Conservation (phyloP, 2,329 filamentous ascomycete genomes). For the Sporothrix protearum region DNA sequence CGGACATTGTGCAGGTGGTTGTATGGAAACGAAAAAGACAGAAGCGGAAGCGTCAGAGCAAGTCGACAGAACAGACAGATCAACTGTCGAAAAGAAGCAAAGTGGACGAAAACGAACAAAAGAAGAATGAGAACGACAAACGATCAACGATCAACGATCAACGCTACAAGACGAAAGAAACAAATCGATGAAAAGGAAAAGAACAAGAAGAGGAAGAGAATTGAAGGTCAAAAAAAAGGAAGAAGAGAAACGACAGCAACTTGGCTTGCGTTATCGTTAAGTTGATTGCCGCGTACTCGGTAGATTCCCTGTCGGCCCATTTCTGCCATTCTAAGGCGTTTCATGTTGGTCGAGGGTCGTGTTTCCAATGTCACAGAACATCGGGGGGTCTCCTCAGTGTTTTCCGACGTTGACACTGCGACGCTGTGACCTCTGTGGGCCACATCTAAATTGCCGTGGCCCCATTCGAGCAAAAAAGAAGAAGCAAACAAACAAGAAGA, state of each 20-base stretch:
- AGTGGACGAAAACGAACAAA: not conserved
- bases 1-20: not conserved
- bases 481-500: not conserved
- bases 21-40: not conserved
- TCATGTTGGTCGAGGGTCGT: slow-evolving; percentile 15
- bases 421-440: not conserved
- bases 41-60: not conserved
- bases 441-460: not conserved
- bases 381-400: too few species aligned
- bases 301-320: not conserved
- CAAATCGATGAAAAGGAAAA: not conserved
- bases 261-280: not conserved
- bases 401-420: not conserved
- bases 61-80: not conserved
- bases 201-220: not conserved
- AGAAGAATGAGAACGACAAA: not conserved
- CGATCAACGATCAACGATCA: too few species aligned
- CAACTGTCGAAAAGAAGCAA: slow-evolving; percentile 1
- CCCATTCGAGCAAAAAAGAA: not conserved
- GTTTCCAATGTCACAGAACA: not conserved
- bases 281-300: not conserved
- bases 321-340: slow-evolving; percentile 3
- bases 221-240: not conserved
- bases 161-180: not conserved
- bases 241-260: not conserved